Base-by-base conservation (phyloP, 495 filamentous ascomycete species). In the Podospora appendiculata region DNA sequence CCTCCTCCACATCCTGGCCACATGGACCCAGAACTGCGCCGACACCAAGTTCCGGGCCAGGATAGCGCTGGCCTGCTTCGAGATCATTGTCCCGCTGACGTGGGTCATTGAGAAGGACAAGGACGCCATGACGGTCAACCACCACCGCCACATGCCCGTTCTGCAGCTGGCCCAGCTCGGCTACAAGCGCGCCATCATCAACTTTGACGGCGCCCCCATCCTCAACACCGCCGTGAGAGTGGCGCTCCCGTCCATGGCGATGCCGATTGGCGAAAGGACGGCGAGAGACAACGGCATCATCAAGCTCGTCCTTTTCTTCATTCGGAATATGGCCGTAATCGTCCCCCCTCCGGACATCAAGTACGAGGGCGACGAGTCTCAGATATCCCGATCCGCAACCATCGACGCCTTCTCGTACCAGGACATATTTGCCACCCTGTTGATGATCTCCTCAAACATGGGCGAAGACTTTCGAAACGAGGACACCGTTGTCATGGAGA, bases 31-130 rank as follows among this genome's bases (percentile, higher is more conserved):
- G 39, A 81, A 79, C 56, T 83, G 84, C 32, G 82, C 83, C 70
- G 83, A 81, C 55, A 74, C 85, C 62, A 87, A 86, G 69, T 87
- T 82, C 48, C 88, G 87, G 65, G 79, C 93, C 53, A 60, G 66
- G 35, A 65, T 72, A 32, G 86, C 89, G 17, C 69, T 96, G 56
- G 87, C 89, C 47, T 95, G 89, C 65, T 74, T 96, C 69, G 92
- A 97, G 65, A 74, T 99, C 46, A 81, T 99, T 56, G 90, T 95
- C 2, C 91, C 92, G 32, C 74, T 99, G 59, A 99, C 93, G 32
- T 97, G 92, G 92, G 91, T 91, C 9, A 73, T 93, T 53, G 89
- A 96, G 57, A 83, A 86, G 56, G 81, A 91, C 56, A 53, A 53
- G 39, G 74, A 78, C 25, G 78, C 88, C 56, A 93, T 92, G 85